These are phyloP conservation scores for Penstemon barbatus DNA, from an alignment of 257 asterid species.

Conservation along the genomic window DNA sequence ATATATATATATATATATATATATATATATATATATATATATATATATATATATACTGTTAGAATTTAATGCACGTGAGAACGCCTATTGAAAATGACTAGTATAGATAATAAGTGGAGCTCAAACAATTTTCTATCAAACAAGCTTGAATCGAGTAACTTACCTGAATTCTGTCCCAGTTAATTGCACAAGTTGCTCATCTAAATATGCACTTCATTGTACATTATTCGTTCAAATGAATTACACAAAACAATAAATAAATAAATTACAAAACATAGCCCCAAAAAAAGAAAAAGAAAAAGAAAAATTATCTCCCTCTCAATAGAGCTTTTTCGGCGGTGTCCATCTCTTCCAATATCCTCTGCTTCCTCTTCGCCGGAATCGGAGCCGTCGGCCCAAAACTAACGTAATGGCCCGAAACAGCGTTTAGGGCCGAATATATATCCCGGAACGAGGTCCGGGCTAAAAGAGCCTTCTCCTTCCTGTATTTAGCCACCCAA, in stretches of 20 bases:
- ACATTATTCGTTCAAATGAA: conserved; percentile 11
- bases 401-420: conserved; percentile 91
- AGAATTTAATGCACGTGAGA: too few relatives aligned
- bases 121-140: too few relatives aligned
- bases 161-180: too few relatives aligned
- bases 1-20: too few relatives aligned
- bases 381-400: conserved; percentile 95
- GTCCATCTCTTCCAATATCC: conserved; percentile 92
- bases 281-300: conserved; percentile 13
- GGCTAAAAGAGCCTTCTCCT: conserved; percentile 74
- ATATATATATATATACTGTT: too few relatives aligned
- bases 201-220: conserved; percentile 16
- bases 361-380: conserved; percentile 81
- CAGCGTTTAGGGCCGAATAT: conserved; percentile 90
- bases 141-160: too few relatives aligned
- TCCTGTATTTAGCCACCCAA: conserved; percentile 96
- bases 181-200: not conserved
- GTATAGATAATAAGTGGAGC: too few relatives aligned
- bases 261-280: conserved; percentile 24
- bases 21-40: too few relatives aligned
- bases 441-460: conserved; percentile 85
- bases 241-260: conserved; percentile 8
- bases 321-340: conserved; percentile 88
- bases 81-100: too few relatives aligned
- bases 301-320: conserved; percentile 62